A percentile compares a stretch with the other conserved stretches of the same genome.
phyloP scores from a whole-genome alignment of 1,139 yeast species.

The Kurtzmaniella quercitrusa region DNA sequence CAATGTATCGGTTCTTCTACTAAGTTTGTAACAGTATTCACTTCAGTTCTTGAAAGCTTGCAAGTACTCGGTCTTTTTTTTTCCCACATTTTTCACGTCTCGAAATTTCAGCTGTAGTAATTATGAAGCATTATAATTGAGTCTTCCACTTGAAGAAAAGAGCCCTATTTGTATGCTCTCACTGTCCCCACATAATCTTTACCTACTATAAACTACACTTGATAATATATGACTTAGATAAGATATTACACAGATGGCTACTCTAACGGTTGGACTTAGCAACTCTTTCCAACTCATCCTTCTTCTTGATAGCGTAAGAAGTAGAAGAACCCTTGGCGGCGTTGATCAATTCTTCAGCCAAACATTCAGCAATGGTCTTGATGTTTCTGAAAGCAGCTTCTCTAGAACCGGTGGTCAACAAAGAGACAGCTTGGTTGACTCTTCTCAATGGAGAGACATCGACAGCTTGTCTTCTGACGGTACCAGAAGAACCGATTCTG shows the following conservation, averaged over 20 bases:
- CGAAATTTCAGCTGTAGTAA: no score
- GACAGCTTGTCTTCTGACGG: slow-evolving; percentile 99
- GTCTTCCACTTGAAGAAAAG: no score
- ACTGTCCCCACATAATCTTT: no score
- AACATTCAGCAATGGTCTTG: slow-evolving; percentile 99
- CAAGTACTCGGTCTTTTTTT: no score
- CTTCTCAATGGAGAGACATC: slow-evolving; percentile 99
- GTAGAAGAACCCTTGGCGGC: slow-evolving; percentile 99
- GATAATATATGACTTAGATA: slow-evolving; percentile 14
- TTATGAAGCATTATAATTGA: no score
- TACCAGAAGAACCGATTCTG: slow-evolving; percentile 99
- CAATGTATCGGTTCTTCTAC: no score
- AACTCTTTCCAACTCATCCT: slow-evolving; percentile 99
- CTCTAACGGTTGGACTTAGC: slow-evolving; percentile 99
- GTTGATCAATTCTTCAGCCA: slow-evolving; percentile 99
- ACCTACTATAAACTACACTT: background rate
- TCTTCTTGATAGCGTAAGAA: slow-evolving; percentile 99
- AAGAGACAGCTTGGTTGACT: slow-evolving; percentile 98
- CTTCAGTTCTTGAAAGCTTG: no score
- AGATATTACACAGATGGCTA: slow-evolving; percentile 19
- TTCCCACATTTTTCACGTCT: no score
- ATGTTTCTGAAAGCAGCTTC: slow-evolving; percentile 99
- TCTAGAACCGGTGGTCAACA: slow-evolving; percentile 99
- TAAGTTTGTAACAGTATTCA: no score
- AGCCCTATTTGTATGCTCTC: no score